These are phyloP conservation scores for Papilionanthe hybrid DNA, from an alignment of 116 monocot genomes.

Conservation along the genomic window DNA sequence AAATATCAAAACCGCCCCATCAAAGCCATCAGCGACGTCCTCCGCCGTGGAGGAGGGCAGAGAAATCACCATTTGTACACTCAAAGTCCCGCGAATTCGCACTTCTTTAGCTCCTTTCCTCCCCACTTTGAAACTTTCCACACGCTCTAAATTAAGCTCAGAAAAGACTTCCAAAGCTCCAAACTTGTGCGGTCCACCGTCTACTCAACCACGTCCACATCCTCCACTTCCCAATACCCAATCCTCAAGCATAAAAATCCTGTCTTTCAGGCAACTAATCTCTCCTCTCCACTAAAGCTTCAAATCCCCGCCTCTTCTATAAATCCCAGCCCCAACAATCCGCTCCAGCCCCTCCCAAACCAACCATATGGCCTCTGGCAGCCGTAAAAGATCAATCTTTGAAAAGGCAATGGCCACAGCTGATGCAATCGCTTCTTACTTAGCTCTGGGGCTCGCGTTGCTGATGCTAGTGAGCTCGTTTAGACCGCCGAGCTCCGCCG, in stretches of 20 bases:
- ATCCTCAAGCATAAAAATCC: not conserved
- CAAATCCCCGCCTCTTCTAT: not conserved
- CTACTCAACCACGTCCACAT: not conserved
- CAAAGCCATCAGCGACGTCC: too few species aligned
- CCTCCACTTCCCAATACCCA: not conserved
- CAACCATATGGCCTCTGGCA: not conserved
- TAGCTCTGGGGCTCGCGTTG: constrained; percentile 21
- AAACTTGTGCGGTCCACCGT: too few species aligned
- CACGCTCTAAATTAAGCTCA: too few species aligned
- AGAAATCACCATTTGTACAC: too few species aligned
- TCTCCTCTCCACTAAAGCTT: too few species aligned
- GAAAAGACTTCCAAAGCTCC: too few species aligned
- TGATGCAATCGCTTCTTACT: constrained; percentile 31
- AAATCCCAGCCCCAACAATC: not conserved
- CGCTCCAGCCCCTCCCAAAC: not conserved
- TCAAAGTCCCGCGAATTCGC: too few species aligned
- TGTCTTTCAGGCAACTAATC: not conserved
- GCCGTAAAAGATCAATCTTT: not conserved
- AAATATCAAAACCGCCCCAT: too few species aligned
- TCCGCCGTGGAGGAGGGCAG: too few species aligned
- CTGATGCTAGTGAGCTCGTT: constrained; percentile 41
- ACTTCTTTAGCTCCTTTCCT: too few species aligned
- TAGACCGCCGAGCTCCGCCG: constrained; percentile 1
- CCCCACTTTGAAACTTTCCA: too few species aligned
- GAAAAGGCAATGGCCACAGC: constrained; percentile 12